Conservation (phyloP, 345 rosid species). For the Linum trigynum region DNA sequence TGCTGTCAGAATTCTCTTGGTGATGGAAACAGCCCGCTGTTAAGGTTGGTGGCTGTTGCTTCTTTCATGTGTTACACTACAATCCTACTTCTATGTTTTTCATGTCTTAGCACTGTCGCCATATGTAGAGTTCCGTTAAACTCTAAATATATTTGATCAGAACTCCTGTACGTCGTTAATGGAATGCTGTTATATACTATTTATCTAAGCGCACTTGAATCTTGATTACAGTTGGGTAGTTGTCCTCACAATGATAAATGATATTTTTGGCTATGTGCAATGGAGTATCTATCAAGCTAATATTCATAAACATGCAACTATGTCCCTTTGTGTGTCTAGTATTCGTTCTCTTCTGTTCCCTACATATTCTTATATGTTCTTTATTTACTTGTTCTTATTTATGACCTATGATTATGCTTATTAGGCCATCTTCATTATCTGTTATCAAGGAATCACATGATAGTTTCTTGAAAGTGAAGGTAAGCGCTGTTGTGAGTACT, state of each 20-base stretch:
- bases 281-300: background rate
- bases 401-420: background rate
- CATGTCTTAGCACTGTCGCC: background rate
- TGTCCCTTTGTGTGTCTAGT: background rate
- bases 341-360: background rate
- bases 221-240: background rate
- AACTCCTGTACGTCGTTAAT: background rate
- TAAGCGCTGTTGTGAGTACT: slow-evolving; percentile 22
- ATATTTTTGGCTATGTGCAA: background rate
- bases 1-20: slow-evolving; percentile 28
- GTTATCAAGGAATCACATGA: slow-evolving; percentile 26
- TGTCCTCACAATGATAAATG: background rate
- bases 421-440: slow-evolving; percentile 41
- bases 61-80: background rate
- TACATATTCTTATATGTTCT: background rate
- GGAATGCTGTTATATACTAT: background rate
- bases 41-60: slow-evolving; percentile 35
- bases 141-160: background rate
- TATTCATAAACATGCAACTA: background rate
- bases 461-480: slow-evolving; percentile 38
- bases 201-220: no score
- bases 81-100: background rate
- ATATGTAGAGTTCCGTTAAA: no score
- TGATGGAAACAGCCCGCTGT: slow-evolving; percentile 24
- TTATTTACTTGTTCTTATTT: slow-evolving; percentile 6